Evolutionary conservation across 306 rosid genomes (phyloP).

Genomic region (Comarum palustre): DNA sequence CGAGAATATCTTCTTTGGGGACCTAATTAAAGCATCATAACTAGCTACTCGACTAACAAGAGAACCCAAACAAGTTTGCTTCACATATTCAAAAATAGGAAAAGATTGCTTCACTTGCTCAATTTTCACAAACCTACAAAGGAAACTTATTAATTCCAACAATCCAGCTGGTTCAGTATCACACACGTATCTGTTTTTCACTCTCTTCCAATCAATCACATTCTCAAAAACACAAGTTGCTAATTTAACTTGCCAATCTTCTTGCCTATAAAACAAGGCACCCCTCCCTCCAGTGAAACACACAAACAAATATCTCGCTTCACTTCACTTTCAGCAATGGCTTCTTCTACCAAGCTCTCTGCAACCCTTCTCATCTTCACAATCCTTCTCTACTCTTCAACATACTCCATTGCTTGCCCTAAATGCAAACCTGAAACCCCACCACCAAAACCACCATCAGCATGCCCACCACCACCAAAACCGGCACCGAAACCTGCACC

Average conservation of each 20-base stretch:
- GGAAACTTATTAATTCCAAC: too few species aligned
- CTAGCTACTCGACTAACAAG: background rate
- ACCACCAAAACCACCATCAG: background rate
- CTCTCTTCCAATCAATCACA: slow-evolving; percentile 52
- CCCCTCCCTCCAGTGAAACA: slow-evolving; percentile 18
- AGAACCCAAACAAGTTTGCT: background rate
- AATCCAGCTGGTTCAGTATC: background rate
- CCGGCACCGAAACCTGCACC: background rate
- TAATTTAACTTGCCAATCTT: slow-evolving; percentile 35
- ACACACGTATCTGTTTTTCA: background rate
- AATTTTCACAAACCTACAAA: background rate
- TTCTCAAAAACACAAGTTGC: slow-evolving; percentile 14
- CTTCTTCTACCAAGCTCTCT: slow-evolving; percentile 35
- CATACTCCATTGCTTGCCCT: slow-evolving; percentile 37
- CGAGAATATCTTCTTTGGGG: background rate
- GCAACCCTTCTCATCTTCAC: slow-evolving; percentile 45
- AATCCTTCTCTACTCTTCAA: slow-evolving; percentile 41
- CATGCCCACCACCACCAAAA: slow-evolving; percentile 4
- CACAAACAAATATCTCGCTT: background rate
- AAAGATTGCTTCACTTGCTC: background rate
- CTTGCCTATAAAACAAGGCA: slow-evolving; percentile 36
- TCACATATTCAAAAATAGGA: background rate
- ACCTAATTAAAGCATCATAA: background rate
- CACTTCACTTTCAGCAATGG: slow-evolving; percentile 15
- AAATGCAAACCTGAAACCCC: slow-evolving; percentile 23